Conservation (phyloP, 2,329 filamentous ascomycete genomes). For the Colletotrichum coccodes region DNA sequence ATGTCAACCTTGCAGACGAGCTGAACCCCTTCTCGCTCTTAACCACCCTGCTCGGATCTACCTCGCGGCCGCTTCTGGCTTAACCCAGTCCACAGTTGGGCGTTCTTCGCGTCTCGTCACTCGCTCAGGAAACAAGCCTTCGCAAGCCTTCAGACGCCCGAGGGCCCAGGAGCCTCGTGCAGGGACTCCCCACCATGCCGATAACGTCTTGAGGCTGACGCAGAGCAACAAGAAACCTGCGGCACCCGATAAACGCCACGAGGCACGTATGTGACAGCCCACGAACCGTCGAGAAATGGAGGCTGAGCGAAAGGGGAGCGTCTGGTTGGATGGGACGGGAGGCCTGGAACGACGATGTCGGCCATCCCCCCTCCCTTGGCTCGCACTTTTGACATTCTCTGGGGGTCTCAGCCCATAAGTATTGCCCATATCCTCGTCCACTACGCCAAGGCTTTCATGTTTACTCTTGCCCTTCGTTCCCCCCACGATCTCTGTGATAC, state of each 20-base stretch:
- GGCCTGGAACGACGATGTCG: slow-evolving; percentile 2
- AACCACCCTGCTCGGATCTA: not conserved
- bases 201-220: not conserved
- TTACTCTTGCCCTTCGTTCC: not conserved
- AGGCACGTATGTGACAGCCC: not conserved
- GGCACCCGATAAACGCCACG: not conserved
- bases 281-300: not conserved
- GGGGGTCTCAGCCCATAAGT: slow-evolving; percentile 19
- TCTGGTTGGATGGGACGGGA: not conserved
- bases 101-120: not conserved
- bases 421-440: not conserved
- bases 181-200: not conserved
- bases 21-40: slow-evolving; percentile 1
- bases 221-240: not conserved
- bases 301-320: not conserved
- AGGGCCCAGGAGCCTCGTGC: not conserved
- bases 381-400: not conserved
- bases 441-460: not conserved
- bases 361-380: slow-evolving; percentile 14
- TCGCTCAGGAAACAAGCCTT: not conserved
- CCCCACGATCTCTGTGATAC: not conserved
- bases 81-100: slow-evolving; percentile 6
- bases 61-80: slow-evolving; percentile 14
- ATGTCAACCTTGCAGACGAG: slow-evolving; percentile 20
- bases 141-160: not conserved